Conservation (phyloP, 108 stramenopile genomes). For the Schizochytrium sp. region DNA sequence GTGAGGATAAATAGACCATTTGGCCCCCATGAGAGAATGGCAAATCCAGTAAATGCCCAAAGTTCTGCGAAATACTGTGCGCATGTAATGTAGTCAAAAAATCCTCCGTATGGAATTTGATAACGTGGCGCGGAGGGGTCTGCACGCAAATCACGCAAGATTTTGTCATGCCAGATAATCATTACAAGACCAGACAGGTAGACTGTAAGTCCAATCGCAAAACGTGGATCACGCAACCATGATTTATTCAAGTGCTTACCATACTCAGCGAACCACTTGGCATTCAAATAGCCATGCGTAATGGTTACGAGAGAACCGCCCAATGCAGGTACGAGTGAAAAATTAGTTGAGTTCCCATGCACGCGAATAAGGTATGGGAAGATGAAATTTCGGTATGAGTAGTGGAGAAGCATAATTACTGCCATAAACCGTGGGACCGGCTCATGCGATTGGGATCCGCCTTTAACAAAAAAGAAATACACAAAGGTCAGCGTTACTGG, state of each 20-base stretch:
- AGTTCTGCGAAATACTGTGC: constrained; percentile 75
- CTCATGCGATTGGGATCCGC: constrained; percentile 34
- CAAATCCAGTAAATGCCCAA: constrained; percentile 73
- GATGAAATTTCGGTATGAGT: not conserved
- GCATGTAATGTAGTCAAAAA: constrained; percentile 72
- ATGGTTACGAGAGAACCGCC: not conserved
- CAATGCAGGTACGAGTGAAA: constrained; percentile 22
- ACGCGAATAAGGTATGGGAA: constrained; percentile 52
- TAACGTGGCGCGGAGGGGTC: constrained; percentile 53
- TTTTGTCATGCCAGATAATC: constrained; percentile 57
- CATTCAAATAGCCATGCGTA: constrained; percentile 55
- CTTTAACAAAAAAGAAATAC: constrained; percentile 59
- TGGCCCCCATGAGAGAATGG: constrained; percentile 66
- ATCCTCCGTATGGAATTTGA: constrained; percentile 69
- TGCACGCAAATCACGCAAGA: constrained; percentile 25
- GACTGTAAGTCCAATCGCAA: not conserved
- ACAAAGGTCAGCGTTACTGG: constrained; percentile 35
- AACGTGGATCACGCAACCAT: constrained; percentile 36
- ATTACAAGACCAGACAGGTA: constrained; percentile 26
- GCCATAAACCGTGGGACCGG: constrained; percentile 48
- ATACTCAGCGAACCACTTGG: constrained; percentile 57
- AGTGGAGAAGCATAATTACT: constrained; percentile 16
- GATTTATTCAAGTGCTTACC: constrained; percentile 7
- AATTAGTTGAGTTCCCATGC: constrained; percentile 29
- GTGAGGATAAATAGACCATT: constrained; percentile 64